Percentiles rank a stretch among this genome's conserved stretches.
These are phyloP conservation scores for Vitis hybrid DNA, from an alignment of 177 flowering plant genomes.

Conservation along the genomic window DNA sequence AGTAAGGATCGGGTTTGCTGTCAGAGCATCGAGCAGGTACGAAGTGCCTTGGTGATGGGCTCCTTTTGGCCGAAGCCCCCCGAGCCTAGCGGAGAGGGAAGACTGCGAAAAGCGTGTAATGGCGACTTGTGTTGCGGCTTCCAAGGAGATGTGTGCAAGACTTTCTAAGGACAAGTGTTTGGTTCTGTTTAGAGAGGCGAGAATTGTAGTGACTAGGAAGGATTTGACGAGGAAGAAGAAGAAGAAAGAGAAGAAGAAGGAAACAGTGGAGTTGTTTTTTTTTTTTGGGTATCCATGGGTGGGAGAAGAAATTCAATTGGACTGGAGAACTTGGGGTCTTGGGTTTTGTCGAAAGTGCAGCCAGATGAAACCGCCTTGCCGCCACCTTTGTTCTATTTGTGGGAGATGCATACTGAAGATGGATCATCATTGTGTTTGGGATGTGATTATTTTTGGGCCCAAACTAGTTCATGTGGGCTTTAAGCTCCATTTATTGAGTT, in stretches of 20 bases:
- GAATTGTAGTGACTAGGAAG: slow-evolving; percentile 24
- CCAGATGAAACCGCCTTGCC: no score
- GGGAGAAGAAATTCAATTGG: slow-evolving; percentile 14
- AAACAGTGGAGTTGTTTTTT: slow-evolving; percentile 14
- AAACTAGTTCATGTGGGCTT: no score
- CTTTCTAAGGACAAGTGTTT: slow-evolving; percentile 45
- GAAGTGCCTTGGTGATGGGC: slow-evolving; percentile 42
- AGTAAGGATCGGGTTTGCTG: no score
- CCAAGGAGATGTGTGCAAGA: slow-evolving; percentile 38
- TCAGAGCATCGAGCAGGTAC: no score
- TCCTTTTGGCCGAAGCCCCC: slow-evolving; percentile 13
- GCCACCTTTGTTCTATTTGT: no score
- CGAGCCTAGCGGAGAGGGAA: slow-evolving; percentile 34
- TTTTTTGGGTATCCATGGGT: slow-evolving; percentile 23
- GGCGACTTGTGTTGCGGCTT: slow-evolving; percentile 34
- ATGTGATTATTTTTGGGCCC: no score
- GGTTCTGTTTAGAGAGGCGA: slow-evolving; percentile 39
- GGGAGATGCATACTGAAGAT: no score
- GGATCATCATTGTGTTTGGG: no score
- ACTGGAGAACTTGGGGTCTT: slow-evolving; percentile 5
- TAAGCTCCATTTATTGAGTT: no score
- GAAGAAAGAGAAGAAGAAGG: neutral
- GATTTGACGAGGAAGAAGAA: neutral
- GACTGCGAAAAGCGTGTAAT: slow-evolving; percentile 51
- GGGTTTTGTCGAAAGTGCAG: neutral